Conservation (phyloP, 2,329 filamentous ascomycete species). For the Penicillium decumbens region DNA sequence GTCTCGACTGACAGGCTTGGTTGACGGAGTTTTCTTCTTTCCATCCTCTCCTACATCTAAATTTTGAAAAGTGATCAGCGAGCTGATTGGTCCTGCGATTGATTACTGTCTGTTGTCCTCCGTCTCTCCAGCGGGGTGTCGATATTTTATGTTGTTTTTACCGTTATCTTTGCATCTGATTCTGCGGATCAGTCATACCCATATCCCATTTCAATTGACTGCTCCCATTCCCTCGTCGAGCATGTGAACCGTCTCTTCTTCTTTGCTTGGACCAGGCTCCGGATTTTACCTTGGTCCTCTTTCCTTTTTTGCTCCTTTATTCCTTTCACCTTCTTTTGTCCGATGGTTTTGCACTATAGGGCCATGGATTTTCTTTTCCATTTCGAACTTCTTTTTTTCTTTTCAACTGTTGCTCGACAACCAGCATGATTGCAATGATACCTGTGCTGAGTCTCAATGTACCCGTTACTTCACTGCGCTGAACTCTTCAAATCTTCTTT, state of each 20-base stretch:
- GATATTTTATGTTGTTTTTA: constrained; percentile 11
- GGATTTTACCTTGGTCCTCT: constrained; percentile 20
- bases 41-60: constrained; percentile 14
- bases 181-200: constrained; percentile 24
- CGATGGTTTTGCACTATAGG: not conserved
- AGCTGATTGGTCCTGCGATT: constrained; percentile 18
- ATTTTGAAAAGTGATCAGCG: constrained; percentile 25
- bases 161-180: constrained; percentile 27
- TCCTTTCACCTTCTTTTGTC: constrained; percentile 8
- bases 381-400: constrained; percentile 12
- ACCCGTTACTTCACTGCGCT: constrained; percentile 12
- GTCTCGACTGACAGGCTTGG: constrained; percentile 26
- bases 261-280: constrained; percentile 21
- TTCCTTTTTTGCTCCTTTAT: constrained; percentile 8
- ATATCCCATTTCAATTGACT: constrained; percentile 16
- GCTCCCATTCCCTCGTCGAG: constrained; percentile 14
- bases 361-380: not conserved
- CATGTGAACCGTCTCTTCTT: constrained; percentile 4
- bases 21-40: constrained; percentile 28
- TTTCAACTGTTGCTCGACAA: constrained; percentile 19
- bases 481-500: not conserved
- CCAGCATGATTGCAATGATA: constrained; percentile 33
- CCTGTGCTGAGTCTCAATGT: constrained; percentile 28
- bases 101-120: constrained; percentile 9
- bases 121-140: not conserved